These are phyloP conservation scores for Trichophyton verrucosum DNA, from an alignment of 2,329 filamentous ascomycete species.

Conservation along the genomic window DNA sequence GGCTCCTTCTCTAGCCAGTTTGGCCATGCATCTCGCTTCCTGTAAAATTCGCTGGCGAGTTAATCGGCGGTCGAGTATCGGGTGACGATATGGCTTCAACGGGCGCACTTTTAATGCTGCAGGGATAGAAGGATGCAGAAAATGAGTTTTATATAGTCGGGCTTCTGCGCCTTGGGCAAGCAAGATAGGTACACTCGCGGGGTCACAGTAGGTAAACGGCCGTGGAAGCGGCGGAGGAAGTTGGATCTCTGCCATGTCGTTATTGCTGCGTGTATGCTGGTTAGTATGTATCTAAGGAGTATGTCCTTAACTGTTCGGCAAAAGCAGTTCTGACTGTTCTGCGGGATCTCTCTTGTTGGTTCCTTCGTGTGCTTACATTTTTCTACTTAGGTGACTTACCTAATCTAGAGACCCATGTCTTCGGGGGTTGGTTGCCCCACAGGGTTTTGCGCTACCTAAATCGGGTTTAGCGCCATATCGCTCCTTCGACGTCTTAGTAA, in stretches of 20 bases:
- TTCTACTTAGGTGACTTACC: too few relatives aligned
- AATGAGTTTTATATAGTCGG: slow-evolving; percentile 77
- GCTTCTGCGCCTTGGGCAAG: slow-evolving; percentile 93
- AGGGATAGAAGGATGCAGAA: slow-evolving; percentile 54
- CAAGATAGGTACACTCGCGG: slow-evolving; percentile 48
- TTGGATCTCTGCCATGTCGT: slow-evolving; percentile 19
- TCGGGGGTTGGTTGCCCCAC: too few relatives aligned
- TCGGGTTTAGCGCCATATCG: too few relatives aligned
- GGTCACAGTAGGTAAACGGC: slow-evolving; percentile 50
- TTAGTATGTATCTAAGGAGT: neutral
- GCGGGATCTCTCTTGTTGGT: neutral
- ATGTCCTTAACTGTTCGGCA: neutral
- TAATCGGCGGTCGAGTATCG: slow-evolving; percentile 72
- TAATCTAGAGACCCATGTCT: too few relatives aligned
- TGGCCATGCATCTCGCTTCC: slow-evolving; percentile 73
- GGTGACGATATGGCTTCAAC: slow-evolving; percentile 82
- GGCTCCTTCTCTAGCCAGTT: slow-evolving; percentile 66
- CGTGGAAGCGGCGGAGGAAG: slow-evolving; percentile 42
- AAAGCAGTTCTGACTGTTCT: neutral
- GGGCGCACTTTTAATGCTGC: slow-evolving; percentile 87
- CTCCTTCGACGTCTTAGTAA: too few relatives aligned
- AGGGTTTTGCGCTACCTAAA: too few relatives aligned
- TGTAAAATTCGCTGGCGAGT: slow-evolving; percentile 78
- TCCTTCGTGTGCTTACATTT: neutral
- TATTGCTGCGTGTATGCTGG: neutral